phyloP scores from a whole-genome alignment of 768 basidiomycete species.

The Termitomyces sp. region DNA sequence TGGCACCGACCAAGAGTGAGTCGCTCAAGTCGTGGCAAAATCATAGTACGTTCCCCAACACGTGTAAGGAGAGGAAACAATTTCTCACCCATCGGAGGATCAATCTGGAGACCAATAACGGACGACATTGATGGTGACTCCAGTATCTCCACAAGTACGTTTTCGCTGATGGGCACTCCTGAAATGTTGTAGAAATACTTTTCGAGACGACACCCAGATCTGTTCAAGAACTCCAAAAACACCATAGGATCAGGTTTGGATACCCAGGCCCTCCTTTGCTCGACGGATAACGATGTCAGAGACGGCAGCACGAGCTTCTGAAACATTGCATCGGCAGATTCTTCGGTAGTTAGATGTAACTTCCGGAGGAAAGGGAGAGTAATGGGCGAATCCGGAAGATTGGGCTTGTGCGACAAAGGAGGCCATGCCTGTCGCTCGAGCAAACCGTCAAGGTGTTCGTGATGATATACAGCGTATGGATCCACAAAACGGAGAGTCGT shows the following conservation, averaged over 20 bases:
- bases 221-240: neutral
- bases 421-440: neutral
- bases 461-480: neutral
- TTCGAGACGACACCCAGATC: constrained; percentile 3
- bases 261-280: neutral
- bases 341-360: neutral
- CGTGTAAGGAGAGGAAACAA: constrained; percentile 1
- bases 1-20: neutral
- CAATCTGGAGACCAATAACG: neutral
- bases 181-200: neutral
- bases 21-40: constrained; percentile 1
- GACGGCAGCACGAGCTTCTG: constrained; percentile 2
- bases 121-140: neutral
- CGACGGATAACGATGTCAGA: neutral
- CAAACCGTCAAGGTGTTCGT: neutral
- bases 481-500: neutral
- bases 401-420: neutral
- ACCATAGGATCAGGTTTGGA: neutral
- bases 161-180: neutral
- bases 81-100: neutral
- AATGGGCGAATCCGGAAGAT: neutral
- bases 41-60: neutral
- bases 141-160: neutral
- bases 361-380: constrained; percentile 1
- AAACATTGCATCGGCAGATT: constrained; percentile 1